Evolutionary conservation across 352 stramenopile species (phyloP), one percentile per base, ranked within the genome.

Genomic region (Globisporangium cystogenes): DNA sequence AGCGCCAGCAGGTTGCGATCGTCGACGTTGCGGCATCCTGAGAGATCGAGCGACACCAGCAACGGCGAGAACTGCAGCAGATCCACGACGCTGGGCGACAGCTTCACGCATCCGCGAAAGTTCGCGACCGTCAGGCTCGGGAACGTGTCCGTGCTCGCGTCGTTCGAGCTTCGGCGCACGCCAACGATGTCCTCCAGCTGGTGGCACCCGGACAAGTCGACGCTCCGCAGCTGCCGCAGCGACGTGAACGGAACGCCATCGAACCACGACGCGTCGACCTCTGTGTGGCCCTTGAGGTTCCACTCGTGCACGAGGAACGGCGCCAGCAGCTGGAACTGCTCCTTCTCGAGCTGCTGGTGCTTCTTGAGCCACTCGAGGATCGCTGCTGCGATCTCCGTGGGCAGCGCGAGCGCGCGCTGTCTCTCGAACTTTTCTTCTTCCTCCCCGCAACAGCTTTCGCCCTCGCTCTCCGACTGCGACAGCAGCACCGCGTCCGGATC

Each of bases 261-360:
- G 35, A 93, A 90, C 82, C 82, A 93, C 47, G 74, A 68, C 43
- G 79, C 72, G 15, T 82, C 55, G 0, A 90, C 66, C 10, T 90
- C 65, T 12, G 70, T 23, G 36, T 70, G 63, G n/a, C 68, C 60
- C 12, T 54, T 51, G 27, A 90, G 57, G 40, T 76, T 59, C 82
- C 82, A 93, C 42, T 87, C 70, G 24, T 86, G 62, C 31, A 73
- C 53, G 15, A 90, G 58, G 41, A 70, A 76, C n/a, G 70, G 74
- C 3, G 58, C 58, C 7, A 93, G 56, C 2, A 63, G 56, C 16
- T 70, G 75, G 49, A 93, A 93, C 43, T 80, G 66, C 20, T 70
- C 55, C 21, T 69, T 84, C 2, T 73, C 69, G 31, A 90, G 62
- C 27, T 79, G 61, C 21, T 82, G 60, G 37, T 90, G 73, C 31